Conservation (phyloP, 2,329 filamentous ascomycete species). For the Arthrocladium fulminans region DNA sequence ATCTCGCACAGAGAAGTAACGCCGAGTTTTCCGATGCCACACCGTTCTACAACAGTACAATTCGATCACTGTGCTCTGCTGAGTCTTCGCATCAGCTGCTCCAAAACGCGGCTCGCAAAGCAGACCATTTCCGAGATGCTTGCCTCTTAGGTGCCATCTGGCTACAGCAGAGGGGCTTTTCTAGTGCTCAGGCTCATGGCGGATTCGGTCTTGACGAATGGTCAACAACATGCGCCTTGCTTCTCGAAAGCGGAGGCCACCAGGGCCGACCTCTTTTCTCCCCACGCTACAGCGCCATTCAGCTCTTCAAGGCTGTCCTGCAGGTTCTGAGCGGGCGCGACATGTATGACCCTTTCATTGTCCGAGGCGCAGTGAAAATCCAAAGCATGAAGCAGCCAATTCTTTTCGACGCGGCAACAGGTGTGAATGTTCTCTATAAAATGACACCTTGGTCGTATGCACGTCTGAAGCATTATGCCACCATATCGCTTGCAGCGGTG, state of each 20-base stretch:
- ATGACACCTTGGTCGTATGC: constrained; percentile 79
- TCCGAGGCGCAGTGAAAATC: constrained; percentile 34
- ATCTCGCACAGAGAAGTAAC: constrained; percentile 26
- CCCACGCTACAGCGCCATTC: constrained; percentile 74
- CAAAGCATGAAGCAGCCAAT: constrained; percentile 50
- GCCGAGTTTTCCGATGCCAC: constrained; percentile 42
- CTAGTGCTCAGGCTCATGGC: constrained; percentile 58
- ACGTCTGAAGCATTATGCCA: constrained; percentile 64
- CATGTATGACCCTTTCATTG: constrained; percentile 56
- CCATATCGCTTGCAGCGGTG: constrained; percentile 63
- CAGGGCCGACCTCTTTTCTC: constrained; percentile 66
- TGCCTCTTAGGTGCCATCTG: constrained; percentile 80
- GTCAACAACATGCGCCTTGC: constrained; percentile 67
- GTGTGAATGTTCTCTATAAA: constrained; percentile 79
- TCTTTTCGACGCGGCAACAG: constrained; percentile 65
- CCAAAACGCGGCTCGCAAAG: constrained; percentile 59
- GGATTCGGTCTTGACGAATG: constrained; percentile 94
- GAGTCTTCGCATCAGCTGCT: constrained; percentile 67
- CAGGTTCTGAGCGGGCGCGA: constrained; percentile 74
- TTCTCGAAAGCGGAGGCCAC: constrained; percentile 68
- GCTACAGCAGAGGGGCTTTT: constrained; percentile 80
- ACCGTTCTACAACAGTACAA: constrained; percentile 78
- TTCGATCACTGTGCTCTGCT: constrained; percentile 69
- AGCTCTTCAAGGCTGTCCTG: constrained; percentile 89
- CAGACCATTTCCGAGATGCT: constrained; percentile 67